Evolutionary conservation across 2,329 filamentous ascomycete genomes (phyloP).

Genomic region (Hyphodiscus sp.): DNA sequence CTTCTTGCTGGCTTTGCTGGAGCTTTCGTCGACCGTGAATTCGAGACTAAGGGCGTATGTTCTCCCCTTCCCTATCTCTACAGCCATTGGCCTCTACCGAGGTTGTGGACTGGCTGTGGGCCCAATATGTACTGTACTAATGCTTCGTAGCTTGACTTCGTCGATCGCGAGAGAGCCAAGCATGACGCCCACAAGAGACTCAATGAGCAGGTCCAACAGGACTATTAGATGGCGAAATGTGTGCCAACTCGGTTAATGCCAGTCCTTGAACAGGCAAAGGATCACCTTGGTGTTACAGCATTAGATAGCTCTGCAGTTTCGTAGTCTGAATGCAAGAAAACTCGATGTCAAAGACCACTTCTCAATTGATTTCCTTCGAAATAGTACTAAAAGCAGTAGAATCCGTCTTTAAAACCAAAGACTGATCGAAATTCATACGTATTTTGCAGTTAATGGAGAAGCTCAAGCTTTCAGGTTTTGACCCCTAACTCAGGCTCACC

Average conservation of each 20-base stretch:
- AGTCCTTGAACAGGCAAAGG: too few species aligned
- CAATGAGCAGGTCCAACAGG: constrained; percentile 7
- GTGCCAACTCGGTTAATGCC: too few species aligned
- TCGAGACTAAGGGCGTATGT: constrained; percentile 7
- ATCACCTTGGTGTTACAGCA: too few species aligned
- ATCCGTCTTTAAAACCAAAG: not conserved
- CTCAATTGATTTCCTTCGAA: too few species aligned
- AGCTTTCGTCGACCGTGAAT: constrained; percentile 10
- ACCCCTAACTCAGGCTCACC: not conserved
- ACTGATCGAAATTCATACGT: not conserved
- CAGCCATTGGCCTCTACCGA: too few species aligned
- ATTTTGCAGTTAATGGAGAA: not conserved
- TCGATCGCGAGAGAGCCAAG: constrained; percentile 9
- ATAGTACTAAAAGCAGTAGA: too few species aligned
- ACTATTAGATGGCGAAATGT: not conserved
- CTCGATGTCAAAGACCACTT: too few species aligned
- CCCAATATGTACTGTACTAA: too few species aligned
- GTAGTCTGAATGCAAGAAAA: too few species aligned
- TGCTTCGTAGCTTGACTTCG: constrained; percentile 3
- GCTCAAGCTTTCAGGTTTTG: not conserved
- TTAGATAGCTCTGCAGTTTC: too few species aligned
- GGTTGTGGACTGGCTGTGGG: too few species aligned
- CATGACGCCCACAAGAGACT: constrained; percentile 9
- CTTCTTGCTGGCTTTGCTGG: constrained; percentile 9
- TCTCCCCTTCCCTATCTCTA: not conserved